Conservation (phyloP, 768 basidiomycete species). For the Rickenella mellea region DNA sequence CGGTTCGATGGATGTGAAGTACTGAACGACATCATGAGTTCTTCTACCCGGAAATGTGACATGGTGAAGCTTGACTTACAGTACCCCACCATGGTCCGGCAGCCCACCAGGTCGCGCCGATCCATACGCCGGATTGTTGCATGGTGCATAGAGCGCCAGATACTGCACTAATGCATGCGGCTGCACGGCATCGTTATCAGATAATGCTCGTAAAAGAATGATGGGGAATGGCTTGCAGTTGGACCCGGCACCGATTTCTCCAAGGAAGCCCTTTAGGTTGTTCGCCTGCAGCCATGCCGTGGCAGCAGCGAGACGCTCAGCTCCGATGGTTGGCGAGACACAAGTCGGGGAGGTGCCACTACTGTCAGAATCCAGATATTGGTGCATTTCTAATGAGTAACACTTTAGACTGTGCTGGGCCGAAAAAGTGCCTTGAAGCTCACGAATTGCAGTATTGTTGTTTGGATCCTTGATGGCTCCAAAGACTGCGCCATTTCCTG, state of each 20-base stretch:
- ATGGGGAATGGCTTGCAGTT: constrained; percentile 13
- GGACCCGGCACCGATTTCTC: constrained; percentile 47
- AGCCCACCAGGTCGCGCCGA: constrained; percentile 50
- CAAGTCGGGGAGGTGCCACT: constrained; percentile 46
- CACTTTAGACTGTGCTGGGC: not conserved
- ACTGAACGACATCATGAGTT: constrained; percentile 20
- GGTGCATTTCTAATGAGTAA: constrained; percentile 45
- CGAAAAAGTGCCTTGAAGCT: constrained; percentile 8
- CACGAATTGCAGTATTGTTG: constrained; percentile 53
- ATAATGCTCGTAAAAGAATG: constrained; percentile 13
- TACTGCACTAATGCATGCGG: constrained; percentile 36
- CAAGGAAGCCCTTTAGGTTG: constrained; percentile 55
- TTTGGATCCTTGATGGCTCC: constrained; percentile 44
- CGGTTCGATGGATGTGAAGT: constrained; percentile 55
- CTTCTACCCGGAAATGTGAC: constrained; percentile 6
- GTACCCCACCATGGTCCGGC: constrained; percentile 54
- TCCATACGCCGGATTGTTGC: constrained; percentile 51
- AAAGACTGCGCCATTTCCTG: constrained; percentile 47
- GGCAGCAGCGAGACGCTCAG: constrained; percentile 44
- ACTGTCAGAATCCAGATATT: constrained; percentile 60
- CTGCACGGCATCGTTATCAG: constrained; percentile 8
- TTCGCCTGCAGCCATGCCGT: constrained; percentile 50
- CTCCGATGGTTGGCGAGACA: constrained; percentile 51
- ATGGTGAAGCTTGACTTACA: constrained; percentile 24
- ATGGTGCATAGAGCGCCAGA: constrained; percentile 47